Evolutionary conservation across 495 filamentous ascomycete genomes (phyloP), one percentile per base, ranked within the genome.

Genomic region (Massariosphaeria phaeospora): DNA sequence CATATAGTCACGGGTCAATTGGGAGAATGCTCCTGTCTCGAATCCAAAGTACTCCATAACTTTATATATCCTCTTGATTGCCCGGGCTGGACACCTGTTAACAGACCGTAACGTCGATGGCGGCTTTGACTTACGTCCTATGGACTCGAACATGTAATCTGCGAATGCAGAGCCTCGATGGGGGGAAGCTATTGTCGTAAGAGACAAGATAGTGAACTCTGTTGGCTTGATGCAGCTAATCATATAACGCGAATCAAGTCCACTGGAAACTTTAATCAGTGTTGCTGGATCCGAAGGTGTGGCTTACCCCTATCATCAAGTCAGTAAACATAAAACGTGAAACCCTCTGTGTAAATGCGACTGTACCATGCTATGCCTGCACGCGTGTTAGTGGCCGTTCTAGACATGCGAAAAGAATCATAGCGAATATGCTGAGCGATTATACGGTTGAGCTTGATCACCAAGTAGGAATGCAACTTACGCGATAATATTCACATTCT

Each of bases 171-270:
- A 86, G 15, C 84, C 81, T 64, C 85, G 79, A 69, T 98, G 93
- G 3, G 93, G 93, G 25, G 85, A 86, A 13, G 88, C 88, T 43
- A 96, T 80, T 0, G 93, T 96, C 5, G 91, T 93, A 40, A 96
- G 75, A 3, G 89, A 93, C 31, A 81, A 69, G 7, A 89, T 82
- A 54, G 84, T 79, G 40, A 93, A 84, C 27, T 83, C 77, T 3
- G 76, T 72, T 5, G 87, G 90, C 45, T 78, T 78, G 12, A 95
- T 73, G 36, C 75, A 77, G 46, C 86, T 90, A 58, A 96, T 86
- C 89, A 96, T 95, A 68, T 94, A 94, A 65, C 91, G 79, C 11
- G 89, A 83, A 70, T 96, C 93, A 36, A 96, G 78, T 3, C 93
- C 93, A 26, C 91, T 86, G 31, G 26, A 3, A 48, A 72, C 66